Conservation (phyloP, 306 rosid species). For the Quercus parvula region DNA sequence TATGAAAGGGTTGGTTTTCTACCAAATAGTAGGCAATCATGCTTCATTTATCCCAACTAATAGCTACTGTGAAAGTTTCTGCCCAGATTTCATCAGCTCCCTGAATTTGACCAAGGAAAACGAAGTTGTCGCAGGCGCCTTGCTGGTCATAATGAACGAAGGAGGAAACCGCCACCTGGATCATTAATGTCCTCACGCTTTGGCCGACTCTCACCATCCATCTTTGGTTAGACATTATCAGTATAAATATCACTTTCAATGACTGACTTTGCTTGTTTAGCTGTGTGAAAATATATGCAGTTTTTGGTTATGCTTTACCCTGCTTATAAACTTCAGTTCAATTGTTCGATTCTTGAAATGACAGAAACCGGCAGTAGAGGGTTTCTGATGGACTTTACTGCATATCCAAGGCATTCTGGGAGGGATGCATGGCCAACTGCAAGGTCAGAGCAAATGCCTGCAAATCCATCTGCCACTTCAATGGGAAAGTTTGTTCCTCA, state of each 20-base stretch:
- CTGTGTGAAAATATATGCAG: background rate
- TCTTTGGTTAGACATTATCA: conserved; percentile 51
- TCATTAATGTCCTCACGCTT: conserved; percentile 60
- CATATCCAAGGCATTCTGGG: conserved; percentile 53
- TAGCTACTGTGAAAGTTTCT: conserved; percentile 22
- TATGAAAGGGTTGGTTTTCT: background rate
- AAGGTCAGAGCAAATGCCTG: conserved; percentile 44
- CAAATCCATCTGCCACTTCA: conserved; percentile 32
- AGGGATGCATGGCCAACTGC: conserved; percentile 48
- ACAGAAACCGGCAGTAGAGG: conserved; percentile 57
- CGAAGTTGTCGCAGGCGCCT: conserved; percentile 94
- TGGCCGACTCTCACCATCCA: conserved; percentile 49
- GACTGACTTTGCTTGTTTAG: background rate
- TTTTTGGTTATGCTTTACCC: conserved; percentile 1
- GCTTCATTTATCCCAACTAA: conserved; percentile 18
- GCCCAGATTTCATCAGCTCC: conserved; percentile 84
- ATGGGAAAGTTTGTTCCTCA: conserved; percentile 34
- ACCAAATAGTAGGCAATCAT: background rate
- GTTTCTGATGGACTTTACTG: conserved; percentile 72
- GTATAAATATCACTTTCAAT: conserved; percentile 11
- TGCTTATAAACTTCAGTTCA: background rate
- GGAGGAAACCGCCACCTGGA: conserved; percentile 88
- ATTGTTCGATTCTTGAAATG: conserved; percentile 16
- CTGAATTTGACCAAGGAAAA: conserved; percentile 93
- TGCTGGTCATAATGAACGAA: conserved; percentile 93